Conservation (phyloP, 192 early-diverging fungal species). For the Geranomyces michiganensis region DNA sequence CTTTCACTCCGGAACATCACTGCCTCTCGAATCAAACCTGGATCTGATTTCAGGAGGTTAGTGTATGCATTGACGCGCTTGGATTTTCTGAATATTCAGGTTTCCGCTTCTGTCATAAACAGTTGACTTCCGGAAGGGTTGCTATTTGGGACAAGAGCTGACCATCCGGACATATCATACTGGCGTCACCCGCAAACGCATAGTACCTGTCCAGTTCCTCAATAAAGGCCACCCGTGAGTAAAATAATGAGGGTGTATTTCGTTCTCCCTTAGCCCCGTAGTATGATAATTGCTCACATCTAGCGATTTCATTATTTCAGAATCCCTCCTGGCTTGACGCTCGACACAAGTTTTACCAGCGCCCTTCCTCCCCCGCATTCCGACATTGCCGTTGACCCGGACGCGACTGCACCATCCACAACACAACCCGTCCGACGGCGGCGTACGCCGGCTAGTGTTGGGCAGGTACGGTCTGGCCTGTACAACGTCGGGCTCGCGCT, state of each 20-base stretch:
- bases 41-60: conserved; percentile 89
- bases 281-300: no score
- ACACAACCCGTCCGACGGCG: neutral
- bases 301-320: conserved; percentile 2
- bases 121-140: conserved; percentile 98
- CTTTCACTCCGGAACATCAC: conserved; percentile 64
- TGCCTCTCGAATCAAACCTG: conserved; percentile 91
- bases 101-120: neutral
- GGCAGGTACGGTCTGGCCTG: conserved; percentile 64
- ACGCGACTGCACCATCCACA: conserved; percentile 9
- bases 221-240: neutral
- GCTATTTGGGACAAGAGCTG: conserved; percentile 97
- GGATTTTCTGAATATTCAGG: neutral
- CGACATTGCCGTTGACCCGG: conserved; percentile 4
- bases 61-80: no score
- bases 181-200: conserved; percentile 89
- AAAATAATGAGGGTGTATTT: neutral
- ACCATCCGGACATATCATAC: conserved; percentile 96
- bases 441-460: conserved; percentile 45
- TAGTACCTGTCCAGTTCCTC: conserved; percentile 73
- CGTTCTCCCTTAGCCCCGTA: conserved; percentile 37
- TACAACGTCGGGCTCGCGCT: conserved; percentile 87
- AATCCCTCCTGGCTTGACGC: conserved; percentile 33
- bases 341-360: conserved; percentile 27
- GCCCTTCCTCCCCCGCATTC: conserved; percentile 36